Base-by-base conservation (phyloP, 2,329 filamentous ascomycete genomes). In the Cordyceps javanica region DNA sequence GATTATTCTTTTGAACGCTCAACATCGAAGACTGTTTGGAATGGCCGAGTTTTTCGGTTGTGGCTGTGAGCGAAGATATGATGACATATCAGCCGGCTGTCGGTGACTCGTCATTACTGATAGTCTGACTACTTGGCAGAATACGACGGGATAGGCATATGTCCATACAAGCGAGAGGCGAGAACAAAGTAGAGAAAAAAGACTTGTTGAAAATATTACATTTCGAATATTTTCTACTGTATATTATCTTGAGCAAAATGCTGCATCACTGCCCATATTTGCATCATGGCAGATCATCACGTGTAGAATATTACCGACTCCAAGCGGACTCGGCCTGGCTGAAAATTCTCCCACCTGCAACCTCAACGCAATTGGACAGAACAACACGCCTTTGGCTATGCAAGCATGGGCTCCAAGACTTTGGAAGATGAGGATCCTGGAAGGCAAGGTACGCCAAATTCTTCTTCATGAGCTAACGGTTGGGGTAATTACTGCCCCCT, bases 401-500 rank as follows among this genome's bases (percentile, higher is more conserved):
- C 57, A 58, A 55, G 42, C 44, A 58, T 58, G 57, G 57, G 57
- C 44, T 58, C 57, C 50, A 58, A 58, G 28, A 55, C 57, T 50
- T 6, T 54, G 14, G 57, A 58, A 58, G 44, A 58, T 44, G 57
- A 54, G 44, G 57, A 58, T 34, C 49, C 41, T 14, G 49, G 57
- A 42, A 48, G 50, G 42, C 57, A 58, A 49, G 57, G 57, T 58
- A 54, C 16, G 57, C 34, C 25, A 30, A 23, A 11, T 32, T 21
- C 13, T 14, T 41, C 21, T 13, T 13, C 16, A 28, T 36, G 23
- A 21, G 34, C 23, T 26, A 30, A n/a, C n/a, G n/a, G n/a, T n/a
- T n/a, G n/a, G n/a, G n/a, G 19, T 26, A 5, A 11, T n/a, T 13
- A 19, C n/a, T 13, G 26, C 16, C 3, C 8, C 25, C n/a, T 21